Percentiles rank a stretch among this genome's conserved stretches.
Conservation (phyloP, 164 flowering plant species). For the Dillenia suffruticosa region DNA sequence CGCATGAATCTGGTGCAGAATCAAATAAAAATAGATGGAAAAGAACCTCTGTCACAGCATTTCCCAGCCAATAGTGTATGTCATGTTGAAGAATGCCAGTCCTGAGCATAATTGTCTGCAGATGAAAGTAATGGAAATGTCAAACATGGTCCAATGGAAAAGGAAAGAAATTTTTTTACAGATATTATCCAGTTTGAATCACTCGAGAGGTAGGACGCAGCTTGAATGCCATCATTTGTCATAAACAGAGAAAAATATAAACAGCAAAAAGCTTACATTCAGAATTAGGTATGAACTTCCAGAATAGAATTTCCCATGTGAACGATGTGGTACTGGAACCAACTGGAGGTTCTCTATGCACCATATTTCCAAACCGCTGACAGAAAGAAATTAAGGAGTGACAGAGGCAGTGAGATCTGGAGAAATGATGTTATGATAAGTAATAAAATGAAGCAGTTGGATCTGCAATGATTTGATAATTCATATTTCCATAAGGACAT, state of each 20-base stretch:
- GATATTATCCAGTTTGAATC: background rate
- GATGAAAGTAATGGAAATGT: slow-evolving; percentile 10
- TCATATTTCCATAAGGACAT: too few species aligned
- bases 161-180: background rate
- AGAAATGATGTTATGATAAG: background rate
- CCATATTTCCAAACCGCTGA: slow-evolving; percentile 69
- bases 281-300: slow-evolving; percentile 62
- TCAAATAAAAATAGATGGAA: background rate
- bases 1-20: background rate
- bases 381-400: slow-evolving; percentile 20
- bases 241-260: background rate
- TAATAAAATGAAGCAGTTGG: slow-evolving; percentile 1
- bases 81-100: slow-evolving; percentile 48
- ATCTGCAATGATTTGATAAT: too few species aligned
- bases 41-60: slow-evolving; percentile 42
- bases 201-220: background rate
- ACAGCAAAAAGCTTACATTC: slow-evolving; percentile 35
- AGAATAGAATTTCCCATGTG: slow-evolving; percentile 51
- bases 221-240: background rate
- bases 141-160: background rate
- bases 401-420: slow-evolving; percentile 3
- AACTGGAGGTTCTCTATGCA: slow-evolving; percentile 44
- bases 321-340: slow-evolving; percentile 47
- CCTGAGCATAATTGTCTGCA: slow-evolving; percentile 51
- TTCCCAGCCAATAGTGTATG: slow-evolving; percentile 75